phyloP scores from a whole-genome alignment of 2,329 filamentous ascomycete genomes.

The Pseudophaeomoniella oleicola region DNA sequence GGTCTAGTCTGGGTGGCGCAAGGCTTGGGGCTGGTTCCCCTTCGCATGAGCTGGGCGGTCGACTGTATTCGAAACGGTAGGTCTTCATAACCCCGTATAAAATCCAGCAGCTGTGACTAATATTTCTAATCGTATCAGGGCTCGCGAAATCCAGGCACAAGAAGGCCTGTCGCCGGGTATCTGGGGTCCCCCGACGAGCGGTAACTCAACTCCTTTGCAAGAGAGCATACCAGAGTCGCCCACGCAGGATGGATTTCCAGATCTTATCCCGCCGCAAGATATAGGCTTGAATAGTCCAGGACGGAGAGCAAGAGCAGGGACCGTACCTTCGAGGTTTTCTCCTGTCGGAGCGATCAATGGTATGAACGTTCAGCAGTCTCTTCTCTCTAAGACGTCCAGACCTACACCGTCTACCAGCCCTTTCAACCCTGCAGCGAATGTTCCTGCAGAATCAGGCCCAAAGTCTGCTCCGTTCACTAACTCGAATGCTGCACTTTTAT shows the following conservation, averaged over 20 bases:
- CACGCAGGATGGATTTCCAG: conserved; percentile 80
- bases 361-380: conserved; percentile 38
- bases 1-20: conserved; percentile 37
- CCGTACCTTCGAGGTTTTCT: conserved; percentile 88
- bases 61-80: conserved; percentile 87
- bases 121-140: conserved; percentile 36
- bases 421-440: conserved; percentile 49
- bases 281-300: conserved; percentile 50
- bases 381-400: conserved; percentile 64
- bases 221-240: conserved; percentile 97
- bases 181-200: conserved; percentile 93
- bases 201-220: conserved; percentile 86
- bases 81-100: too few relatives aligned
- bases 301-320: conserved; percentile 78
- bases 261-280: conserved; percentile 61
- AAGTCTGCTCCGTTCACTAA: conserved; percentile 34
- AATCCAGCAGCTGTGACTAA: conserved; percentile 3
- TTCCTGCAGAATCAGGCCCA: conserved; percentile 20
- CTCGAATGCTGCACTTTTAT: conserved; percentile 58
- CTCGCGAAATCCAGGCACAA: conserved; percentile 91
- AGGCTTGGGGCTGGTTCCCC: conserved; percentile 89
- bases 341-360: conserved; percentile 52
- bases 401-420: conserved; percentile 78
- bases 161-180: conserved; percentile 68
- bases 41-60: conserved; percentile 72